phyloP scores from a whole-genome alignment of 176 grass and related monocot genomes.

The Leersia perrieri region DNA sequence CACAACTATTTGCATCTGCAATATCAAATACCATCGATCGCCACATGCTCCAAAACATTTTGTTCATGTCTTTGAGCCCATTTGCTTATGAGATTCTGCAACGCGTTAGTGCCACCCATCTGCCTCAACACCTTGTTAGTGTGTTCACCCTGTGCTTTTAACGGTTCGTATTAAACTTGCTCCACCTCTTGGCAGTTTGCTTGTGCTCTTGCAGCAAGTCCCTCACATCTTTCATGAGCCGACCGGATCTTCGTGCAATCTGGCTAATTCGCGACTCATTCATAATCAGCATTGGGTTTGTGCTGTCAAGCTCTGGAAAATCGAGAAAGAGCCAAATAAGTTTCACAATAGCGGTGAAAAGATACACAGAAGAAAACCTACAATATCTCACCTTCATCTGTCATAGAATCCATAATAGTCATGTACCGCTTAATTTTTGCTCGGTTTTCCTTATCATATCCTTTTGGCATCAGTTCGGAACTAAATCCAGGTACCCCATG shows the following conservation, averaged over 20 bases:
- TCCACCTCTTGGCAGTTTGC: constrained; percentile 67
- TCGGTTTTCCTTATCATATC: constrained; percentile 81
- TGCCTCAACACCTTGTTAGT: constrained; percentile 78
- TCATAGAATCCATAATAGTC: constrained; percentile 98
- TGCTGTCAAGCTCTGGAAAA: constrained; percentile 72
- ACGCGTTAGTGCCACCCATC: constrained; percentile 57
- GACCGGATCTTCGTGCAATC: constrained; percentile 57
- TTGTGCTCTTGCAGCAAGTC: constrained; percentile 89
- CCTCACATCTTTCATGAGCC: constrained; percentile 57
- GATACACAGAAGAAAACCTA: background rate
- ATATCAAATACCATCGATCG: constrained; percentile 1
- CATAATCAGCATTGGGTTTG: constrained; percentile 82
- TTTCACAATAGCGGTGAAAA: background rate
- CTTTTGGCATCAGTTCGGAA: constrained; percentile 83
- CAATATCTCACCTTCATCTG: constrained; percentile 55
- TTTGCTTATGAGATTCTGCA: constrained; percentile 72
- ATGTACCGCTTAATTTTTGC: constrained; percentile 94
- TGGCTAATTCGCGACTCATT: constrained; percentile 63
- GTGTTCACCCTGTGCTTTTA: constrained; percentile 36
- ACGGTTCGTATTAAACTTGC: constrained; percentile 85
- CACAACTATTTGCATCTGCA: background rate
- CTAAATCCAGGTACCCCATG: constrained; percentile 70
- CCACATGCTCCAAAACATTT: constrained; percentile 41
- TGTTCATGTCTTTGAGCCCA: constrained; percentile 53
- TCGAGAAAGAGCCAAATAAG: background rate